Conservation (phyloP, 1,284 basidiomycete genomes). For the Takashimella koratensis region DNA sequence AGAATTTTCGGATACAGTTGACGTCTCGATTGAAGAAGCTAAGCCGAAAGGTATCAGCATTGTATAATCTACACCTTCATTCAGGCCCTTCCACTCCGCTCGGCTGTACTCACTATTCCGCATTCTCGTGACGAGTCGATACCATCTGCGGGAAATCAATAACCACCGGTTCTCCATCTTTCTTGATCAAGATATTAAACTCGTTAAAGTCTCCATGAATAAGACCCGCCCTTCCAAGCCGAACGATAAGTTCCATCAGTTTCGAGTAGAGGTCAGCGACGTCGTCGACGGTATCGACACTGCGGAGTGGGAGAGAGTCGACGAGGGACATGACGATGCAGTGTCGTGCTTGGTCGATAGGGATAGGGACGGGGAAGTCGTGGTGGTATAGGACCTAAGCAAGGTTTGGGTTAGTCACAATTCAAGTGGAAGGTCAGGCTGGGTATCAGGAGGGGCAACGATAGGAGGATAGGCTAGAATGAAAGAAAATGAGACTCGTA, state of each 20-base stretch:
- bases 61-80: no score
- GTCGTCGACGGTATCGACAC: constrained; percentile 75
- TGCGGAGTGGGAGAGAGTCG: constrained; percentile 94
- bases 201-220: constrained; percentile 99
- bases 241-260: constrained; percentile 94
- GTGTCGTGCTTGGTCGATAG: constrained; percentile 92
- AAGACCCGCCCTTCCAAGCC: constrained; percentile 84
- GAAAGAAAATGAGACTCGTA: constrained; percentile 53
- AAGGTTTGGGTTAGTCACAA: background rate
- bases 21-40: constrained; percentile 99
- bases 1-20: constrained; percentile 91
- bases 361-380: constrained; percentile 86
- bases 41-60: no score
- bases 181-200: constrained; percentile 93
- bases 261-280: constrained; percentile 86
- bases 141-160: constrained; percentile 99
- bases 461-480: no score
- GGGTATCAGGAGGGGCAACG: background rate
- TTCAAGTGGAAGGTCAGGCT: background rate
- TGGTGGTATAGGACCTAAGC: constrained; percentile 95
- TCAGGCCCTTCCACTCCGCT: no score
- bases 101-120: constrained; percentile 73
- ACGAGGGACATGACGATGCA: constrained; percentile 94
- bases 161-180: constrained; percentile 79
- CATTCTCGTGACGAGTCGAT: constrained; percentile 92